Percentiles rank a stretch among this genome's conserved stretches.
Conservation (phyloP, 108 stramenopile genomes). For the Conticribra weissflogii region DNA sequence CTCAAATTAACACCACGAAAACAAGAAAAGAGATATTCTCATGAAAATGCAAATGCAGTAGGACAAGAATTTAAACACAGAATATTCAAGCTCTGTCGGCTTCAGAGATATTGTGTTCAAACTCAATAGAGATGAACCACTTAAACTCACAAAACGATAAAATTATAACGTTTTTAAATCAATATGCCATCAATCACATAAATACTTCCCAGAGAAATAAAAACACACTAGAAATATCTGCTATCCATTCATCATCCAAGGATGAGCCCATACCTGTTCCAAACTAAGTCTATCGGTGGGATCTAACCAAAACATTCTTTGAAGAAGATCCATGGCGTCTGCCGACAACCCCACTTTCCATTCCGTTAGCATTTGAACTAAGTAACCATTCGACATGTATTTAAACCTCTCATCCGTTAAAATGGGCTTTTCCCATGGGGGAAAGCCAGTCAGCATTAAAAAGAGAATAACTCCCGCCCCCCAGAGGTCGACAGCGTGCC, state of each 20-base stretch:
- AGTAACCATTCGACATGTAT: slow-evolving; percentile 79
- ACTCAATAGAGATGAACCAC: no score
- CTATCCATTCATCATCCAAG: slow-evolving; percentile 67
- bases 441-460: slow-evolving; percentile 88
- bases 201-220: no score
- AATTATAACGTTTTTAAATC: no score
- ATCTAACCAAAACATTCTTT: slow-evolving; percentile 85
- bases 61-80: no score
- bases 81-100: no score
- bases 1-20: no score
- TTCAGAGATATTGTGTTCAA: no score
- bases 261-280: slow-evolving; percentile 84
- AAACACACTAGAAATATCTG: background rate
- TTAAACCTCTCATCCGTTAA: slow-evolving; percentile 76
- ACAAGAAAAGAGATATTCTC: no score
- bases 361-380: slow-evolving; percentile 83
- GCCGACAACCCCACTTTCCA: slow-evolving; percentile 74
- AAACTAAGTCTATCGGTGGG: slow-evolving; percentile 81
- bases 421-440: slow-evolving; percentile 85
- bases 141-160: no score
- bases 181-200: no score
- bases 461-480: slow-evolving; percentile 93
- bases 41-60: no score
- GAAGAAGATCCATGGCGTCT: slow-evolving; percentile 86
- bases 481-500: slow-evolving; percentile 93